Evolutionary conservation across 2,329 filamentous ascomycete genomes (phyloP).

Genomic region (Beauveria asiatica): DNA sequence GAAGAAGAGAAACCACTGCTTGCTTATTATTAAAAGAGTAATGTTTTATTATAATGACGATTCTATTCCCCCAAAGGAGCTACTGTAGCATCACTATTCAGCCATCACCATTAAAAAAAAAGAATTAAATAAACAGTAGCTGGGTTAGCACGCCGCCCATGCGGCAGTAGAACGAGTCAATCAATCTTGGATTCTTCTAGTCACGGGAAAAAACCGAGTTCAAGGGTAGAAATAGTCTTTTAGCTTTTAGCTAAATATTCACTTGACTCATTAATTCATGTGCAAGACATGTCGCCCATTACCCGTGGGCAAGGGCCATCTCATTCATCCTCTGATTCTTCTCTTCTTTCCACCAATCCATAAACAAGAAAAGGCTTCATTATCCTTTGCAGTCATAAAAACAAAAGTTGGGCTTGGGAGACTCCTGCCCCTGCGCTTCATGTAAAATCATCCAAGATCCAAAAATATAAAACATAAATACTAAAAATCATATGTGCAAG

Average conservation of each 20-base stretch:
- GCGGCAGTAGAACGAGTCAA: too few relatives aligned
- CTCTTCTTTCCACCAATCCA: background rate
- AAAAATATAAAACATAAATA: slow-evolving; percentile 3
- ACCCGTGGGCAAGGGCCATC: slow-evolving; percentile 2
- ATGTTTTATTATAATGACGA: too few relatives aligned
- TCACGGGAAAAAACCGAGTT: too few relatives aligned
- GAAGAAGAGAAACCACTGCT: too few relatives aligned
- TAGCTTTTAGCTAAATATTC: slow-evolving; percentile 9
- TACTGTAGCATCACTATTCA: too few relatives aligned
- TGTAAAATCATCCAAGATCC: background rate
- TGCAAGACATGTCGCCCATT: background rate
- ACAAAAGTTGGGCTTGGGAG: background rate
- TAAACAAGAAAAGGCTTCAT: slow-evolving; percentile 3
- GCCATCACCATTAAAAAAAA: too few relatives aligned
- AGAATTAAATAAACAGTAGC: too few relatives aligned
- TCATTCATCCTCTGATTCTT: background rate
- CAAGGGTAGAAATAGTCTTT: background rate
- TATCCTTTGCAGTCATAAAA: slow-evolving; percentile 8
- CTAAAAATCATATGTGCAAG: slow-evolving; percentile 2
- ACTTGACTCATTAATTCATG: slow-evolving; percentile 9
- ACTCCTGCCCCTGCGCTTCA: background rate
- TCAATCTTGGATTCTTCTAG: too few relatives aligned
- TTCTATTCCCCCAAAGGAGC: too few relatives aligned
- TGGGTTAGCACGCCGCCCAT: too few relatives aligned
- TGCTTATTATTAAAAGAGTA: too few relatives aligned